Evolutionary conservation across 2,329 filamentous ascomycete species (phyloP).

Genomic region (Onygena corvina): DNA sequence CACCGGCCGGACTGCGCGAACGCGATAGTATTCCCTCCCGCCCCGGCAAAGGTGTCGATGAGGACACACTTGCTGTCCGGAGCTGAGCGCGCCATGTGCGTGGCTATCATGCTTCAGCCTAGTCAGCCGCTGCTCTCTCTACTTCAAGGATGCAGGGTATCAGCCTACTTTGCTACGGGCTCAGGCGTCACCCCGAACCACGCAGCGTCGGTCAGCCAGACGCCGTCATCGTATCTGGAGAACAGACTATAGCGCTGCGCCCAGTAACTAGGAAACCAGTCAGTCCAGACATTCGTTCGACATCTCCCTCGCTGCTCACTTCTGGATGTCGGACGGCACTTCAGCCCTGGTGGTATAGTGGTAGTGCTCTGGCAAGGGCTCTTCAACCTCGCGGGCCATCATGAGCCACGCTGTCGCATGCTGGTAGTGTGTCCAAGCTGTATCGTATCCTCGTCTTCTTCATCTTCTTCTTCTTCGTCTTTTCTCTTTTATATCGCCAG

Average conservation of each 20-base stretch:
- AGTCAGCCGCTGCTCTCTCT: not conserved
- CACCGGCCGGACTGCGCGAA: conserved; percentile 72
- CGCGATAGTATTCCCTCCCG: conserved; percentile 89
- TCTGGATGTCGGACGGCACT: conserved; percentile 72
- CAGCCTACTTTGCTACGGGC: conserved; percentile 63
- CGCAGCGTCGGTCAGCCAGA: conserved; percentile 82
- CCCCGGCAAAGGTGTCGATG: conserved; percentile 82
- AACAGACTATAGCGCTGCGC: conserved; percentile 80
- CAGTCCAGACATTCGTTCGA: conserved; percentile 5
- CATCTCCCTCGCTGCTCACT: conserved; percentile 42
- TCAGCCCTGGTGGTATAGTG: conserved; percentile 61
- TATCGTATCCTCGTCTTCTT: not conserved
- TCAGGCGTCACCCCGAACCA: conserved; percentile 98
- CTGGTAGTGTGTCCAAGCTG: not conserved
- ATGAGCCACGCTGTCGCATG: conserved; percentile 3
- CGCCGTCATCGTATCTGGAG: conserved; percentile 70
- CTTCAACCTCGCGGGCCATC: conserved; percentile 25
- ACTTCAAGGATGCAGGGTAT: not conserved
- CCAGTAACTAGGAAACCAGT: conserved; percentile 57
- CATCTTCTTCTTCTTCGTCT: not conserved
- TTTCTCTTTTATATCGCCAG: not conserved
- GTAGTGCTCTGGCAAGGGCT: conserved; percentile 44
- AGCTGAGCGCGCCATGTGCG: conserved; percentile 51
- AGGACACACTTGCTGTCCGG: conserved; percentile 51
- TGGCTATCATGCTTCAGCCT: conserved; percentile 55